These are phyloP conservation scores for Tricholoma matsutake DNA, from an alignment of 768 basidiomycete genomes.

Conservation along the genomic window DNA sequence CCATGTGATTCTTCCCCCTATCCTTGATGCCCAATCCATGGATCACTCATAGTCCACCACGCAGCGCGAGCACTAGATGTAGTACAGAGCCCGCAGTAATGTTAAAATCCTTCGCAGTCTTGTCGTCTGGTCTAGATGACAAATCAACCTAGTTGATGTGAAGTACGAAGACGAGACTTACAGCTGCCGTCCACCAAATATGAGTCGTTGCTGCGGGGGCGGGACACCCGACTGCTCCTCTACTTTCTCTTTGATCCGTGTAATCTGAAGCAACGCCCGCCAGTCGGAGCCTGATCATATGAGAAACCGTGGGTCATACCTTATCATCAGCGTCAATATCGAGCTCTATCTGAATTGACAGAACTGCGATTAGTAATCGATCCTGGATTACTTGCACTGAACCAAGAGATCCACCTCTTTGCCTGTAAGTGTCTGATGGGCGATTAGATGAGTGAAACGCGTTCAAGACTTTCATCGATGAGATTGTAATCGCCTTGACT, in stretches of 20 bases:
- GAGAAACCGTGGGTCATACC: slow-evolving; percentile 38
- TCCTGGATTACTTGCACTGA: not conserved
- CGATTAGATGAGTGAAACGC: slow-evolving; percentile 4
- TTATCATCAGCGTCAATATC: slow-evolving; percentile 91
- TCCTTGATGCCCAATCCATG: not conserved
- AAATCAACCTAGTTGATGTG: slow-evolving; percentile 2
- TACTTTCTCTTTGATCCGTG: slow-evolving; percentile 94
- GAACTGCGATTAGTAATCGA: not conserved
- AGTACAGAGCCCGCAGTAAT: slow-evolving; percentile 84
- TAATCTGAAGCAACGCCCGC: slow-evolving; percentile 54
- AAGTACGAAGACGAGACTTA: slow-evolving; percentile 27
- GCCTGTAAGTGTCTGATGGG: slow-evolving; percentile 83
- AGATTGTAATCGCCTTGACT: slow-evolving; percentile 62
- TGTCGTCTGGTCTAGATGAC: slow-evolving; percentile 77
- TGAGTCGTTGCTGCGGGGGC: slow-evolving; percentile 91
- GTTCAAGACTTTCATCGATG: slow-evolving; percentile 3
- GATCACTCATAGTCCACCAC: slow-evolving; percentile 69
- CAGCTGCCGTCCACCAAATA: slow-evolving; percentile 93
- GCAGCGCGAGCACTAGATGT: slow-evolving; percentile 92
- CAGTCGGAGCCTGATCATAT: not conserved
- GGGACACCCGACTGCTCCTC: slow-evolving; percentile 99
- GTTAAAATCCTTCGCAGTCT: slow-evolving; percentile 81
- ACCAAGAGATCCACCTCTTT: slow-evolving; percentile 69
- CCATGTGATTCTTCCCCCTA: slow-evolving; percentile 8
- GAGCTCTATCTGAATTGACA: slow-evolving; percentile 72